Conservation (phyloP, 1,284 basidiomycete genomes). For the Phylloboletellus chloephorus region DNA sequence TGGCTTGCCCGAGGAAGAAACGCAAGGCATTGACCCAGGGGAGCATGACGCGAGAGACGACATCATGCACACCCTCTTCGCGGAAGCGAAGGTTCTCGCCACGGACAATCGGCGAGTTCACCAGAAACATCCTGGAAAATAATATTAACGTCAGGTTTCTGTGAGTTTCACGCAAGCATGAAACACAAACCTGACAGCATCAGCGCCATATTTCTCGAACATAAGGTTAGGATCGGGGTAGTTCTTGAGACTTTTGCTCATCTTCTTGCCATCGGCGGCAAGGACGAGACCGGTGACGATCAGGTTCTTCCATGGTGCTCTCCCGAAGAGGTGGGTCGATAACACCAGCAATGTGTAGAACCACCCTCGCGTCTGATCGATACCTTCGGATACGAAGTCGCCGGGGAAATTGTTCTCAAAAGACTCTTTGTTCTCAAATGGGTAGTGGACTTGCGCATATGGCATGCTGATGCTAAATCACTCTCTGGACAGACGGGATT, state of each 20-base stretch:
- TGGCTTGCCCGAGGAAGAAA: conserved; percentile 97
- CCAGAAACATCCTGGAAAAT: conserved; percentile 81
- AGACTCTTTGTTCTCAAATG: conserved; percentile 93
- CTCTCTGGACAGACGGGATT: neutral
- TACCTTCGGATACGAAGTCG: conserved; percentile 98
- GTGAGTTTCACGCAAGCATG: neutral
- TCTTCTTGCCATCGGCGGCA: conserved; percentile 98
- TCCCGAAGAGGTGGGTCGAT: conserved; percentile 90
- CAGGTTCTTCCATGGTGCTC: conserved; percentile 97
- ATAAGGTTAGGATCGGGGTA: conserved; percentile 96
- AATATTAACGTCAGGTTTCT: neutral
- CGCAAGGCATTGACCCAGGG: conserved; percentile 99
- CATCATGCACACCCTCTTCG: conserved; percentile 96
- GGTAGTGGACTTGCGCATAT: conserved; percentile 96
- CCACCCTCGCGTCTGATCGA: conserved; percentile 95
- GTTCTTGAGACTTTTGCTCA: conserved; percentile 98
- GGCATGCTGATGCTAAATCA: conserved; percentile 75
- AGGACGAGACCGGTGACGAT: conserved; percentile 96
- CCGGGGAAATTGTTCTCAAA: conserved; percentile 88
- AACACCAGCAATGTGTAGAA: conserved; percentile 98
- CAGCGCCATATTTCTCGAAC: conserved; percentile 91
- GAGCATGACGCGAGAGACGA: conserved; percentile 89
- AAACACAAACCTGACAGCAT: conserved; percentile 74
- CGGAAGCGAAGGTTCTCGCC: conserved; percentile 98
- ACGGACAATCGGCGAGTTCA: conserved; percentile 98